Conservation (phyloP, 768 basidiomycete genomes). For the Floccularia luteovirens region DNA sequence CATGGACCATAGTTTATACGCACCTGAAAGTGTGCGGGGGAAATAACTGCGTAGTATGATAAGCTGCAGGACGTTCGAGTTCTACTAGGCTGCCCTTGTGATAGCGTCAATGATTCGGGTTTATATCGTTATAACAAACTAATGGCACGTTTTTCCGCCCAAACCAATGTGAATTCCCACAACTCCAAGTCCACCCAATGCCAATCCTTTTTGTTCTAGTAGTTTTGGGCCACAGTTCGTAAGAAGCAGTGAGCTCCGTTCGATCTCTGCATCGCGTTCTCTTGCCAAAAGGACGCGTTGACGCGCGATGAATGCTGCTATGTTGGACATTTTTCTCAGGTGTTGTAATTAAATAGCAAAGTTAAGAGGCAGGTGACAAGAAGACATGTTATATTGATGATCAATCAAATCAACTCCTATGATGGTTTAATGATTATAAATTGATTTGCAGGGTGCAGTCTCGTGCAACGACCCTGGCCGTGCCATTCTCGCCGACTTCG, state of each 20-base stretch:
- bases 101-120: slow-evolving; percentile 13
- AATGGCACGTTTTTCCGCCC: slow-evolving; percentile 80
- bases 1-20: slow-evolving; percentile 8
- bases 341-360: slow-evolving; percentile 13
- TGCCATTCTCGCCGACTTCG: no score
- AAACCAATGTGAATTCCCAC: slow-evolving; percentile 74
- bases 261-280: slow-evolving; percentile 83
- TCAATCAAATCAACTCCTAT: no score
- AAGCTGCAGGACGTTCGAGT: slow-evolving; percentile 75
- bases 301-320: slow-evolving; percentile 56
- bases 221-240: slow-evolving; percentile 79
- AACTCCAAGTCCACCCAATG: slow-evolving; percentile 66
- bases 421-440: no score
- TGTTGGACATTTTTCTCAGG: slow-evolving; percentile 29
- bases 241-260: slow-evolving; percentile 68
- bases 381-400: no score
- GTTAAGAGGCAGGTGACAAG: slow-evolving; percentile 9
- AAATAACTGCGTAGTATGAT: slow-evolving; percentile 61
- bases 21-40: slow-evolving; percentile 86
- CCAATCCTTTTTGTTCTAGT: slow-evolving; percentile 84
- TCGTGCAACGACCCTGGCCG: no score
- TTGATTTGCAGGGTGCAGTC: no score
- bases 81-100: slow-evolving; percentile 68
- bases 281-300: slow-evolving; percentile 58
- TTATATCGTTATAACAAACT: not conserved